Percentiles rank a stretch among this genome's conserved stretches.
Conservation (phyloP, 495 filamentous ascomycete species). For the Bacidia rubella region DNA sequence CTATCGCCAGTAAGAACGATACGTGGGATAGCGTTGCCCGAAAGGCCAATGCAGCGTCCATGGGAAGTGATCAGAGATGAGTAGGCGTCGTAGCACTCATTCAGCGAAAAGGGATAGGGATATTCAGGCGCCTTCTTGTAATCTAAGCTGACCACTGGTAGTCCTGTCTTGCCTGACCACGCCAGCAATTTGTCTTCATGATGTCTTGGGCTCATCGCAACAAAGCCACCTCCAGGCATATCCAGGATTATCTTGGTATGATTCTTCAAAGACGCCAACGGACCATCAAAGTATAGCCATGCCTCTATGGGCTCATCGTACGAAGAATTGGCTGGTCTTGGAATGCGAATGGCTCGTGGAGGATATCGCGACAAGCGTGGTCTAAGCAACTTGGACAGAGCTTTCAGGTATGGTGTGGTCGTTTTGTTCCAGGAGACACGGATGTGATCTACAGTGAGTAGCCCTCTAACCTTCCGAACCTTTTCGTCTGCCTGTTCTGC, state of each 20-base stretch:
- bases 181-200: conserved; percentile 85
- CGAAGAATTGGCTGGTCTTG: conserved; percentile 58
- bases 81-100: conserved; percentile 95
- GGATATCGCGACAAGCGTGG: conserved; percentile 67
- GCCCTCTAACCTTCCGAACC: conserved; percentile 77
- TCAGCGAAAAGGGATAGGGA: conserved; percentile 88
- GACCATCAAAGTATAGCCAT: conserved; percentile 92
- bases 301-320: conserved; percentile 72
- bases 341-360: conserved; percentile 71
- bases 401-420: conserved; percentile 66
- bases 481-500: conserved; percentile 95
- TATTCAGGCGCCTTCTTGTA: conserved; percentile 91
- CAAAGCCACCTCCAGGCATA: conserved; percentile 88
- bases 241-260: conserved; percentile 75
- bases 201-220: conserved; percentile 83
- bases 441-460: conserved; percentile 80
- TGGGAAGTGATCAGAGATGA: conserved; percentile 59
- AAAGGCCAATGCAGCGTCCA: conserved; percentile 71
- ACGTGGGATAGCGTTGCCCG: conserved; percentile 54
- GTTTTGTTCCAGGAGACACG: conserved; percentile 92
- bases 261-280: conserved; percentile 58
- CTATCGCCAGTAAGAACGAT: conserved; percentile 83
- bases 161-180: conserved; percentile 73
- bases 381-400: conserved; percentile 53
- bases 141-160: conserved; percentile 80